Conservation (phyloP, 2,329 filamentous ascomycete genomes). For the Xylaria sp. region DNA sequence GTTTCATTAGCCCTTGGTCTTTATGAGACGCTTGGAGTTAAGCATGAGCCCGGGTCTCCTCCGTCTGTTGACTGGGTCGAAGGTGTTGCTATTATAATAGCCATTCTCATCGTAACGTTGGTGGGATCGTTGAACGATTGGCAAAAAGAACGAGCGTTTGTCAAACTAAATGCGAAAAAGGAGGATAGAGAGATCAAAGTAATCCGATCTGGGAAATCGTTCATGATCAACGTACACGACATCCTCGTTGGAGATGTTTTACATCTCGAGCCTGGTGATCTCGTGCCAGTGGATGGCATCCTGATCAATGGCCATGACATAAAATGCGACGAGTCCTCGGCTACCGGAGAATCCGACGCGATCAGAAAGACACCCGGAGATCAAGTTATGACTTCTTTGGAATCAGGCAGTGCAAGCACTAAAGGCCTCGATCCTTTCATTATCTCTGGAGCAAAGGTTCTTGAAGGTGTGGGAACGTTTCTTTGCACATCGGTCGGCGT, state of each 20-base stretch:
- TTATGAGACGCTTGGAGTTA: slow-evolving; percentile 70
- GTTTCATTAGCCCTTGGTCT: slow-evolving; percentile 76
- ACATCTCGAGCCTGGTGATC: slow-evolving; percentile 74
- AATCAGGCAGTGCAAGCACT: slow-evolving; percentile 59
- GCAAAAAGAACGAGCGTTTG: slow-evolving; percentile 71
- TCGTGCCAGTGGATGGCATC: slow-evolving; percentile 74
- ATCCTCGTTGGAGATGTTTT: slow-evolving; percentile 74
- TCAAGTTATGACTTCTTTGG: slow-evolving; percentile 67
- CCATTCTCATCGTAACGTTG: slow-evolving; percentile 69
- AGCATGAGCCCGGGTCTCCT: slow-evolving; percentile 55
- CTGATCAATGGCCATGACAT: slow-evolving; percentile 72
- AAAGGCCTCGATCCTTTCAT: slow-evolving; percentile 71
- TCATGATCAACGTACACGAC: slow-evolving; percentile 70
- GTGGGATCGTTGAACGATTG: slow-evolving; percentile 71
- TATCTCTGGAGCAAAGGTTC: slow-evolving; percentile 66
- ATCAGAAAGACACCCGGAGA: slow-evolving; percentile 72
- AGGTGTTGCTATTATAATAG: slow-evolving; percentile 70
- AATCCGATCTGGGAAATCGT: slow-evolving; percentile 71
- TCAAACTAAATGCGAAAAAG: slow-evolving; percentile 67
- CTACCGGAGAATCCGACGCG: slow-evolving; percentile 76
- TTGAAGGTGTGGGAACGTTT: slow-evolving; percentile 65
- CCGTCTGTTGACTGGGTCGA: slow-evolving; percentile 69
- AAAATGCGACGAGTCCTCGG: slow-evolving; percentile 76
- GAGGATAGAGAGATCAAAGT: slow-evolving; percentile 71
- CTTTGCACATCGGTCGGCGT: slow-evolving; percentile 66